Evolutionary conservation across 2,329 filamentous ascomycete species (phyloP).

Genomic region (Aspergillus fructus): DNA sequence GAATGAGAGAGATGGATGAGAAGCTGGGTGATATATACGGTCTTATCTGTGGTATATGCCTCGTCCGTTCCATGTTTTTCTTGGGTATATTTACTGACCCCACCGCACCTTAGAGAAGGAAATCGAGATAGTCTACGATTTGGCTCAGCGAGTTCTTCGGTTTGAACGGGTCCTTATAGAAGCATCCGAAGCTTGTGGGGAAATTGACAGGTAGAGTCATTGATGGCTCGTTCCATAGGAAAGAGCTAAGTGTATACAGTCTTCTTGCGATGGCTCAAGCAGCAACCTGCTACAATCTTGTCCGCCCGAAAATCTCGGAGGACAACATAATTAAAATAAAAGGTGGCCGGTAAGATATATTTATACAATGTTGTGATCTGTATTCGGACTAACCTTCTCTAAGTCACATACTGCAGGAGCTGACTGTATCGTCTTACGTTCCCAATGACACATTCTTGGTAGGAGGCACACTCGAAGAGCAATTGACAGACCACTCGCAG

Average conservation of each 20-base stretch:
- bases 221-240: background rate
- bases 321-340: slow-evolving; percentile 71
- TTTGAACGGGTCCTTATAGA: slow-evolving; percentile 65
- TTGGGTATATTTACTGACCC: background rate
- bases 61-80: background rate
- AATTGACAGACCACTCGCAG: background rate
- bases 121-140: slow-evolving; percentile 79
- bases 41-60: slow-evolving; percentile 67
- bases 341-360: slow-evolving; percentile 61
- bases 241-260: slow-evolving; percentile 44
- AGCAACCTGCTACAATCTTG: slow-evolving; percentile 71
- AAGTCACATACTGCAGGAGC: slow-evolving; percentile 80
- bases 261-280: slow-evolving; percentile 76
- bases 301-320: slow-evolving; percentile 66
- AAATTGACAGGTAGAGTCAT: slow-evolving; percentile 66
- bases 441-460: slow-evolving; percentile 74
- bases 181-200: slow-evolving; percentile 79
- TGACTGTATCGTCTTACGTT: slow-evolving; percentile 76
- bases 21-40: slow-evolving; percentile 83
- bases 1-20: slow-evolving; percentile 78
- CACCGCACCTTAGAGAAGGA: slow-evolving; percentile 65
- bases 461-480: slow-evolving; percentile 50
- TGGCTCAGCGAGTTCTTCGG: slow-evolving; percentile 69
- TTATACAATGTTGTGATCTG: background rate
- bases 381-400: slow-evolving; percentile 12